Evolutionary conservation across 2,329 filamentous ascomycete species (phyloP), one percentile per base, ranked within the genome.

Genomic region (Diaporthe longicolla): DNA sequence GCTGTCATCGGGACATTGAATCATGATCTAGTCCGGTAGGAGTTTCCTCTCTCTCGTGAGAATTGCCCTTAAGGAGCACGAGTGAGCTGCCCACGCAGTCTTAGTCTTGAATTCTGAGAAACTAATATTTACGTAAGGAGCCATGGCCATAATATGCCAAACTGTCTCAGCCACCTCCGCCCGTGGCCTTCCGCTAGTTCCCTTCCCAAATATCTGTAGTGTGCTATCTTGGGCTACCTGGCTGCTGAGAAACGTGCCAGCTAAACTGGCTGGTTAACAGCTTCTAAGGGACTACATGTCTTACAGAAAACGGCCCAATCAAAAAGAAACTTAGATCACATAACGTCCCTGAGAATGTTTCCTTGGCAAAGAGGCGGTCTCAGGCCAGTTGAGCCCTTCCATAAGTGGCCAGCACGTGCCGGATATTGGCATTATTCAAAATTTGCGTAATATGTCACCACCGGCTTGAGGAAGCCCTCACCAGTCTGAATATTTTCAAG

Each of bases 81-180:
- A 21, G 8, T 29, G 3, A 45, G 24, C 58, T 61, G 4, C 37
- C 37, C 37, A 61, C 37, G 15, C 8, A 29, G 37, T 11, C 35
- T n/a, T 3, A 58, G 55, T 58, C 32, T 26, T 40, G 7, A 11
- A 45, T 21, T 10, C 13, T 3, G 43, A 35, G 29, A 48, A 6
- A 45, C 26, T 52, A 48, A 66, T 24, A 66, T 66, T 66, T 50
- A 66, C 61, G 43, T 52, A 66, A 66, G 19, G 50, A 66, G 17
- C 8, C 35, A 9, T 19, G 19, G 6, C 35, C 29, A 19, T 35
- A 13, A 24, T 2, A 50, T 24, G 21, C 35, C 26, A 13, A 24
- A 6, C 26, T 66, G 29, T 50, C 26, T 66, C 43, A 37, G 43
- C 11, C 26, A 24, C 21, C 19, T 15, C 37, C 24, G 24, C 40